Percentiles rank a stretch among this genome's conserved stretches.
Evolutionary conservation across 129 eudicot species (phyloP).

Genomic region (Dittrichia graveolens): DNA sequence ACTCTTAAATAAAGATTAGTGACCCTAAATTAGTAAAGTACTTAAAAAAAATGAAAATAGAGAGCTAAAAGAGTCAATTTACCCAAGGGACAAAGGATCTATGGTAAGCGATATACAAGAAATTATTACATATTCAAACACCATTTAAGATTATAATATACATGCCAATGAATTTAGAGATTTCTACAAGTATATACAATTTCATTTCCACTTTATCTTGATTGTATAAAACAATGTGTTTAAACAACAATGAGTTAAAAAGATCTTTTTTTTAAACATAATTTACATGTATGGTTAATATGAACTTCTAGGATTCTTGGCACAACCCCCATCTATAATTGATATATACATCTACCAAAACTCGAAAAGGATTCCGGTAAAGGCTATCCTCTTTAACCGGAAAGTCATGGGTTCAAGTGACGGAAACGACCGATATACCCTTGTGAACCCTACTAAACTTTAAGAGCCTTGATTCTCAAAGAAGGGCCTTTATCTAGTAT

Average conservation of each 20-base stretch:
- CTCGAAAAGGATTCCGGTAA: neutral
- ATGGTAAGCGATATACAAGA: no score
- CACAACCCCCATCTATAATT: neutral
- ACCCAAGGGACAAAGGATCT: no score
- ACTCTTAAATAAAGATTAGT: no score
- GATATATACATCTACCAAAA: neutral
- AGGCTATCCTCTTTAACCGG: neutral
- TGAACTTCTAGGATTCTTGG: neutral
- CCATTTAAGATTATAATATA: neutral
- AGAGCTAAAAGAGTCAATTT: no score
- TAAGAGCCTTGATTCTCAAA: neutral
- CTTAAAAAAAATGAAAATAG: no score
- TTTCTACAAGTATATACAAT: neutral
- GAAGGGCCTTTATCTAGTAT: no score
- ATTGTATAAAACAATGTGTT: neutral
- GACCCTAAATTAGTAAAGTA: no score
- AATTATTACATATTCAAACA: no score
- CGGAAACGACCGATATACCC: neutral
- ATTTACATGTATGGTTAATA: constrained; percentile 14
- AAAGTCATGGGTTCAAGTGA: neutral
- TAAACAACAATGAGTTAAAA: constrained; percentile 11
- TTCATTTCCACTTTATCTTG: neutral
- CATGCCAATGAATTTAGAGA: neutral
- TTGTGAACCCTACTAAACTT: no score
- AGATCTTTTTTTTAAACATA: neutral